Evolutionary conservation across 1,284 basidiomycete species (phyloP).

Genomic region (Ustilago tritici): DNA sequence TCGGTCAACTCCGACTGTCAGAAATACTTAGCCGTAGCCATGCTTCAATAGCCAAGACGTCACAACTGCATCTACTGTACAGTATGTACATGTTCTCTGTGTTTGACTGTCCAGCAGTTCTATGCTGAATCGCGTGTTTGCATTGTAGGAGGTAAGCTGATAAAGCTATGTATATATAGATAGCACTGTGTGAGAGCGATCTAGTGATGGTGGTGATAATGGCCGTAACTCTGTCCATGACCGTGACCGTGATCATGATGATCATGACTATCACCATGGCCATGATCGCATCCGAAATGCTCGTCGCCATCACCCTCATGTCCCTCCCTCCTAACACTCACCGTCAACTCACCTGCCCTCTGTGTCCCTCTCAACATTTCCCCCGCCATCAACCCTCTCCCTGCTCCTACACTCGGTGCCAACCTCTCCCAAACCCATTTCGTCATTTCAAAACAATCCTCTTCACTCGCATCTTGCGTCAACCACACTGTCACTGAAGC

Average conservation of each 20-base stretch:
- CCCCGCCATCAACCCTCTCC: conserved; percentile 54
- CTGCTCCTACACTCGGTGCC: conserved; percentile 60
- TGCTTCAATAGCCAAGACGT: not conserved
- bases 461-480: conserved; percentile 47
- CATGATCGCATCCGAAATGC: conserved; percentile 22
- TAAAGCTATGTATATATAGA: not conserved
- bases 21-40: conserved; percentile 31
- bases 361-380: conserved; percentile 59
- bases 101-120: no score
- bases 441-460: conserved; percentile 62
- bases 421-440: conserved; percentile 63
- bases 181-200: not conserved
- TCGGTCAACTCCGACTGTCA: conserved; percentile 27
- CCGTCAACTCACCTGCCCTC: conserved; percentile 63
- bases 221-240: conserved; percentile 29
- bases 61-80: not conserved
- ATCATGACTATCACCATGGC: conserved; percentile 29
- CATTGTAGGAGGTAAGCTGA: not conserved
- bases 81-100: no score
- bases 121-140: not conserved
- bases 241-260: conserved; percentile 10
- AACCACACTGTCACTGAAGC: conserved; percentile 59
- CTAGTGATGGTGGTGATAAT: conserved; percentile 24
- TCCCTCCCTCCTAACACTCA: conserved; percentile 60
- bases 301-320: conserved; percentile 44